Evolutionary conservation across 2,329 filamentous ascomycete genomes (phyloP).

Genomic region (Alternaria rosae): DNA sequence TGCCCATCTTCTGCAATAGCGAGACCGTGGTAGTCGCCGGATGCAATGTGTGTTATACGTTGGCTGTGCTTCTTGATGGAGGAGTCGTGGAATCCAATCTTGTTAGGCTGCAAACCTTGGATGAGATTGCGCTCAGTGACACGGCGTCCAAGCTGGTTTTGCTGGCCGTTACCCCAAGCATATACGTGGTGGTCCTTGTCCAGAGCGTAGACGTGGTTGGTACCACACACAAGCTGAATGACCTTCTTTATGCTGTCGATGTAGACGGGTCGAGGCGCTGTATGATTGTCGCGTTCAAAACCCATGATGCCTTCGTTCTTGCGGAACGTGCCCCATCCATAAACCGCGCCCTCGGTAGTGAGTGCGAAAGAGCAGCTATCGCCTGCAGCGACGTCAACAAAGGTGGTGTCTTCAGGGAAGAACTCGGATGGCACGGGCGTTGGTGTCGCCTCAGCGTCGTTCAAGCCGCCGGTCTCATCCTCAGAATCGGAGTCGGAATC

Average conservation of each 20-base stretch:
- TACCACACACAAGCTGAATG: constrained; percentile 68
- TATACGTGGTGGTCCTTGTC: constrained; percentile 70
- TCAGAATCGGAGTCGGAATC: constrained; percentile 56
- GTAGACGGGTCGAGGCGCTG: constrained; percentile 57
- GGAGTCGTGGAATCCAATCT: constrained; percentile 61
- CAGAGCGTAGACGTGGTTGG: constrained; percentile 75
- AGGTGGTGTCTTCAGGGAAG: constrained; percentile 69
- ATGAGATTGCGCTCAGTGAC: constrained; percentile 66
- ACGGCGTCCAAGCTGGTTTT: constrained; percentile 73
- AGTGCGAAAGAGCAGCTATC: constrained; percentile 80
- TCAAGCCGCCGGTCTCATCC: constrained; percentile 69
- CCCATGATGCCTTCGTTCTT: constrained; percentile 72
- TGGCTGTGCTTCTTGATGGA: constrained; percentile 51
- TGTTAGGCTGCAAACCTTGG: constrained; percentile 63
- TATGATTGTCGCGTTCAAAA: constrained; percentile 60
- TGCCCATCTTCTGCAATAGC: constrained; percentile 72
- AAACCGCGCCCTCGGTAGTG: constrained; percentile 77
- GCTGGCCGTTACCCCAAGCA: constrained; percentile 76
- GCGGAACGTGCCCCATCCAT: constrained; percentile 85
- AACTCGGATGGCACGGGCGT: constrained; percentile 62
- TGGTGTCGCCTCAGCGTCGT: constrained; percentile 76
- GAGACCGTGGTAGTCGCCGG: constrained; percentile 84
- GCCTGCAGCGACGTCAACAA: constrained; percentile 72
- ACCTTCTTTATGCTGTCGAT: constrained; percentile 72
- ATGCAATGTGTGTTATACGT: constrained; percentile 67